phyloP scores from a whole-genome alignment of 257 asterid genomes.

The Nicotiana obtusifolia region DNA sequence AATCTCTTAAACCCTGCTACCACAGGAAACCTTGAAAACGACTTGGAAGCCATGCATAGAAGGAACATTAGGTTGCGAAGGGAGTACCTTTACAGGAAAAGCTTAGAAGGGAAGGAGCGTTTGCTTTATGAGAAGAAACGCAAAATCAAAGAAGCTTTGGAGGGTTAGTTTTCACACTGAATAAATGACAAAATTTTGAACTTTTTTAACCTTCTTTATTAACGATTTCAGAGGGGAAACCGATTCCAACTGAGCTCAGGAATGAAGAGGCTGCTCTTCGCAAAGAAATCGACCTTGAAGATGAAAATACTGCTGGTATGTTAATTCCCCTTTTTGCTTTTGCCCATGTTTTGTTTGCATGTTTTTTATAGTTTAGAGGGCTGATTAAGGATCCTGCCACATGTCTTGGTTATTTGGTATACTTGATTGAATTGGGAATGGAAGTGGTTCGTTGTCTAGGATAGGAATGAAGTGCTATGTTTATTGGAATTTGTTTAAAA shows the following conservation, averaged over 20 bases:
- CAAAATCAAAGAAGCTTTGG: constrained; percentile 68
- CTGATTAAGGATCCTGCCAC: too few relatives aligned
- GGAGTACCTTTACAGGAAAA: constrained; percentile 62
- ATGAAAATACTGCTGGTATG: constrained; percentile 66
- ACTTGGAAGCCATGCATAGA: constrained; percentile 42
- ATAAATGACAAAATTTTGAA: too few relatives aligned
- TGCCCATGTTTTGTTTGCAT: too few relatives aligned
- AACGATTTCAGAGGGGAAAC: constrained; percentile 60
- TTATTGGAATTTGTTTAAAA: neutral
- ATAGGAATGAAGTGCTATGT: neutral
- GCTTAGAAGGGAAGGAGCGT: constrained; percentile 82
- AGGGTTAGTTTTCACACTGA: constrained; percentile 31
- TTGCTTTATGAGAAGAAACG: constrained; percentile 78
- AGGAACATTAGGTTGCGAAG: constrained; percentile 31
- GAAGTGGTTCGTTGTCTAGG: too few relatives aligned
- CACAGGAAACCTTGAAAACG: too few relatives aligned
- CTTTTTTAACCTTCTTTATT: too few relatives aligned
- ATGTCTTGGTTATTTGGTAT: too few relatives aligned
- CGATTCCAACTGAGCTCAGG: constrained; percentile 91
- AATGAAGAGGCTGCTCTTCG: constrained; percentile 89
- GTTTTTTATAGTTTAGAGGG: too few relatives aligned
- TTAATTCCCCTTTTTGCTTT: too few relatives aligned
- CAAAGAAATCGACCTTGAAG: constrained; percentile 62
- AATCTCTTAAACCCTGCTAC: too few relatives aligned
- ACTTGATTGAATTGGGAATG: too few relatives aligned